Evolutionary conservation across 352 stramenopile genomes (phyloP), one percentile per base, ranked within the genome.

Genomic region (Globisporangium carolinianum): DNA sequence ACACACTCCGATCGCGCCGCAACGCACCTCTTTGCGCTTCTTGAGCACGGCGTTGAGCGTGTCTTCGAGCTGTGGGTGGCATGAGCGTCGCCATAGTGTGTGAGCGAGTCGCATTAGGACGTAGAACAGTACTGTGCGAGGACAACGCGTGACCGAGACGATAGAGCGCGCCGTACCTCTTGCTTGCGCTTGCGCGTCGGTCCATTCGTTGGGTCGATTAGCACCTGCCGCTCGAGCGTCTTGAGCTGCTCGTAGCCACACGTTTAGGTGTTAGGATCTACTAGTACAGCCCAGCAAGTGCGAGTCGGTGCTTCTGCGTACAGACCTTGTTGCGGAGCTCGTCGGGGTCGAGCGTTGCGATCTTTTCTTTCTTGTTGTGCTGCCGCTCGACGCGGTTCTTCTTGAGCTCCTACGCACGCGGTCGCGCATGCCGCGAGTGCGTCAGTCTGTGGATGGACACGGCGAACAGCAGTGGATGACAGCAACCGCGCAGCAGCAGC

Each of bases 181-280:
- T 87, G 79, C 58, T 91, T 91, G 56, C 76, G 76, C 67, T 91
- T 89, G 47, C 74, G 70, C 36, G 69, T 83, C 14, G 79, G 79
- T 12, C 81, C 81, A 48, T 91, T 79, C n/a, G 72, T 71, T 1
- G 81, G 76, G 36, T 89, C 87, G 32, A 67, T 64, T 24, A 79
- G 61, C 47, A 82, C 62, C 46, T 91, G 81, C 2, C 75, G 73
- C 59, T 89, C 77, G 37, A 89, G 59, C 18, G 71, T 76, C 60
- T 89, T 87, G 32, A 91, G 53, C 72, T 81, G 47, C 51, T n/a
- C 24, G 4, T 32, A 32, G 24, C 24, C 24, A 32, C 24, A 32
- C 24, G 24, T 32, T 32, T 32, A 32, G 24, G 24, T 32, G 24
- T 32, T 32, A 32, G 24, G 24, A 32, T 32, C 3, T 32, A 32